Base-by-base conservation (phyloP, 1,139 yeast genomes). In the Geotrichum macrosporum region DNA sequence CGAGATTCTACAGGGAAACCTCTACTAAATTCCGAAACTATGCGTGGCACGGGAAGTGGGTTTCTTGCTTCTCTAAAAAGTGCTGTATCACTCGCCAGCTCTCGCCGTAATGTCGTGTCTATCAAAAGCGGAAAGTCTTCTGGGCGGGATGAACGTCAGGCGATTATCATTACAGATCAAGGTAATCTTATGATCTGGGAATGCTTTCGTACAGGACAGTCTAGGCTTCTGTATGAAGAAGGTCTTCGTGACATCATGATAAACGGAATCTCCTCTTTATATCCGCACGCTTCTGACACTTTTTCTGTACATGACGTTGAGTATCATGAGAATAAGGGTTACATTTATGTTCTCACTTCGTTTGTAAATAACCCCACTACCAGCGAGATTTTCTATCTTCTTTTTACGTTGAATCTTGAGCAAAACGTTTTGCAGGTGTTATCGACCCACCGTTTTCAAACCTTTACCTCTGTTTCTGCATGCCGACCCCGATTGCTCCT, bases 1-100 rank as follows among this genome's bases (percentile, higher is more conserved):
- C 74, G 85, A 53, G 94, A 87, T 62, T 70, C 76, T 42, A 74
- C 76, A 40, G 92, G 94, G 37, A 80, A 78, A 57, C 81, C 88
- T 1, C 44, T 48, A 2, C 47, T 54, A n/a, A 37, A 49, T 18
- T 47, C 55, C 15, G 46, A 45, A 20, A 48, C 59, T 1, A 59
- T 62, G 59, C 51, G 56, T n/a, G 62, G 67, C 10, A 59, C 58
- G 38, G 66, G 60, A 20, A 53, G 59, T 1, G 67, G 68, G 2
- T 35, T 66, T 22, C 50, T 65, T 40, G 57, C 63, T 10, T 53
- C 63, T 9, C 32, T 66, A 19, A 58, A 57, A 33, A 61, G 60
- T 5, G 63, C 65, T 1, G 52, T 65, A 15, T 42, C 58, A 3
- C 51, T 62, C 10, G 56, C 60, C 12, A 55, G 62, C 8, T 53